Conservation (phyloP, 2,329 filamentous ascomycete species). For the Penicillium sp. region DNA sequence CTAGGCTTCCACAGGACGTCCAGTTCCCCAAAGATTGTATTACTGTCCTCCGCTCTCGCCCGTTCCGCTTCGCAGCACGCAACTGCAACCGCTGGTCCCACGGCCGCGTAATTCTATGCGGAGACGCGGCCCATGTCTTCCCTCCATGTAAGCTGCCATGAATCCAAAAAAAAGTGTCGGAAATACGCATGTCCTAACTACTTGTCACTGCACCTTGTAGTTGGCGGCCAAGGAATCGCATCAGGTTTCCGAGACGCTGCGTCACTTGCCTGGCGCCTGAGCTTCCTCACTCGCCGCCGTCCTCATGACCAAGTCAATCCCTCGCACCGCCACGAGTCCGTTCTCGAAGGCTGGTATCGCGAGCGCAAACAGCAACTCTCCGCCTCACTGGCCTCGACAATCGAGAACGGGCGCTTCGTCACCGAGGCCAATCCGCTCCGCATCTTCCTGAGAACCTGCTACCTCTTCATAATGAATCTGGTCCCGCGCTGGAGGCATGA, state of each 20-base stretch:
- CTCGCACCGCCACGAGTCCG: constrained; percentile 22
- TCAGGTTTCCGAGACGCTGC: constrained; percentile 48
- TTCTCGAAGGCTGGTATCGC: constrained; percentile 39
- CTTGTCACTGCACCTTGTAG: constrained; percentile 18
- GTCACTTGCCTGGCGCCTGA: constrained; percentile 44
- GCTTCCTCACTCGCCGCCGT: constrained; percentile 27
- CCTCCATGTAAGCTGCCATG: constrained; percentile 47
- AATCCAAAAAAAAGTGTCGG: no score
- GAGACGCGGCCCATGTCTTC: constrained; percentile 59
- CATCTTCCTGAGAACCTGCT: constrained; percentile 38
- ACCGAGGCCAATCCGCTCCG: constrained; percentile 37
- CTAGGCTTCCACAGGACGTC: constrained; percentile 34
- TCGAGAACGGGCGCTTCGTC: constrained; percentile 41
- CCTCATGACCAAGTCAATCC: constrained; percentile 5
- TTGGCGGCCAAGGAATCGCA: constrained; percentile 50
- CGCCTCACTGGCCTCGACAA: constrained; percentile 39
- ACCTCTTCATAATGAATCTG: constrained; percentile 39
- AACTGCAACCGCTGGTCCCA: constrained; percentile 55
- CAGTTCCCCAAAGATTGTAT: constrained; percentile 54
- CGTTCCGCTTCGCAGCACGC: constrained; percentile 51
- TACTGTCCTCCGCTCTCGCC: constrained; percentile 50
- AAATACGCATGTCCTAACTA: no score
- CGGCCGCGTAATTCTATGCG: constrained; percentile 49
- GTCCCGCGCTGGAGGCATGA: constrained; percentile 36
- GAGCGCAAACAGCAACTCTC: constrained; percentile 47